phyloP scores from a whole-genome alignment of 75 land plant genomes.

The Larix kaempferi region DNA sequence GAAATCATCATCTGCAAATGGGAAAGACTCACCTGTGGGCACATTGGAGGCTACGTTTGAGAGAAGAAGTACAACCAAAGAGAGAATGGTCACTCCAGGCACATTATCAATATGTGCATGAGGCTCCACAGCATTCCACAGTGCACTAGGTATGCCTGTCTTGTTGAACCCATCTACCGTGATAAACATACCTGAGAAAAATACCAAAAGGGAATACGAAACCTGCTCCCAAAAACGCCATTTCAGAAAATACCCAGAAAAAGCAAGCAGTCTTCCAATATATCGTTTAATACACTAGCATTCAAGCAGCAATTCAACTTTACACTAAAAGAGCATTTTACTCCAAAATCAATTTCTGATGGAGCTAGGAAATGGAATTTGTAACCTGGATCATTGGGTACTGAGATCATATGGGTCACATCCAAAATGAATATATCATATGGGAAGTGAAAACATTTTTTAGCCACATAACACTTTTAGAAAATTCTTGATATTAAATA shows the following conservation, averaged over 20 bases:
- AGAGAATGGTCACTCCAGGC: constrained; percentile 44
- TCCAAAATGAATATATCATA: too few species aligned
- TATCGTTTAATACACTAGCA: background rate
- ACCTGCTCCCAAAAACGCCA: constrained; percentile 37
- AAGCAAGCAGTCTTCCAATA: background rate
- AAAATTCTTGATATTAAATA: too few species aligned
- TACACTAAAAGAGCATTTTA: background rate
- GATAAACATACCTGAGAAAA: constrained; percentile 85
- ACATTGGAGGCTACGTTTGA: constrained; percentile 88
- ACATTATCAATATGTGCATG: constrained; percentile 49
- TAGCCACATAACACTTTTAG: too few species aligned
- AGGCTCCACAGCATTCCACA: constrained; percentile 76
- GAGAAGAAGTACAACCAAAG: constrained; percentile 60
- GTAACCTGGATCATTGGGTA: background rate
- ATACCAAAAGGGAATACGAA: constrained; percentile 69
- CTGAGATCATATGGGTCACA: too few species aligned
- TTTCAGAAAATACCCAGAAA: constrained; percentile 2
- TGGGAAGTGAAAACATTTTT: too few species aligned
- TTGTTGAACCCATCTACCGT: constrained; percentile 75
- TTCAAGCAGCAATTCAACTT: background rate
- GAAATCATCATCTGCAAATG: background rate
- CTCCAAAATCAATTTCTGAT: background rate
- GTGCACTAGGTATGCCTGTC: constrained; percentile 63
- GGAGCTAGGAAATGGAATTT: background rate
- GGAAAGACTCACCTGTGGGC: constrained; percentile 58